Percentiles rank a stretch among this genome's conserved stretches.
Conservation (phyloP, 2,329 filamentous ascomycete species). For the Paradendryphiella salina region DNA sequence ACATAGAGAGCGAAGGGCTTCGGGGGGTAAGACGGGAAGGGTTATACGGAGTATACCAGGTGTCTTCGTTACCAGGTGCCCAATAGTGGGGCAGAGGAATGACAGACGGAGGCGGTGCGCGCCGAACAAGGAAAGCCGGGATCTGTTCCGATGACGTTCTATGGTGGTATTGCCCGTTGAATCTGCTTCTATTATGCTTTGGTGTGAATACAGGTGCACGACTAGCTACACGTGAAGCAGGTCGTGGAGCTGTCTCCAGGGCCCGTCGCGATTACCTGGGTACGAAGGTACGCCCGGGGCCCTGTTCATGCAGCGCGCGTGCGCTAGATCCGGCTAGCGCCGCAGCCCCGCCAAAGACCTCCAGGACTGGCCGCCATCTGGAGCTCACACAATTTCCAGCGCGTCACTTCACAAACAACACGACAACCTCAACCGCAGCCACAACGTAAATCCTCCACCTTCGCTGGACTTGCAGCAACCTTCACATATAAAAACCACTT, state of each 20-base stretch:
- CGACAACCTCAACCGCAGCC: background rate
- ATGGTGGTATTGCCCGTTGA: background rate
- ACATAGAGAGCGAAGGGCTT: constrained; percentile 30
- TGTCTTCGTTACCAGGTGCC: constrained; percentile 22
- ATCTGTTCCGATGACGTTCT: constrained; percentile 20
- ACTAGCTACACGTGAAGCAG: constrained; percentile 3
- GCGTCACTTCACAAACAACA: background rate
- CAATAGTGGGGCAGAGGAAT: constrained; percentile 38
- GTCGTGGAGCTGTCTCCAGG: constrained; percentile 12
- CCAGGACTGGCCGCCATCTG: constrained; percentile 20
- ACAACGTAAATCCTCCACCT: too few species aligned
- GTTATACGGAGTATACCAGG: constrained; percentile 27
- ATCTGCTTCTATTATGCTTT: background rate
- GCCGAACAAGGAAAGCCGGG: constrained; percentile 30
- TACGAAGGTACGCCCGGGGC: background rate
- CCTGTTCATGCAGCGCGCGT: constrained; percentile 27
- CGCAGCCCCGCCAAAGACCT: constrained; percentile 25
- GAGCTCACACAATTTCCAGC: constrained; percentile 25
- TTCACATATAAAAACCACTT: too few species aligned
- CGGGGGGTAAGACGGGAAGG: constrained; percentile 22
- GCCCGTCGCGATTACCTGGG: constrained; percentile 8
- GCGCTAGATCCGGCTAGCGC: constrained; percentile 33
- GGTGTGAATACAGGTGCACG: background rate
- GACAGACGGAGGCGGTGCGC: constrained; percentile 28
- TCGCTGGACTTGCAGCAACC: too few species aligned